Evolutionary conservation across 371 early-diverging fungal genomes (phyloP).

Genomic region (Actinomortierella wolfii): DNA sequence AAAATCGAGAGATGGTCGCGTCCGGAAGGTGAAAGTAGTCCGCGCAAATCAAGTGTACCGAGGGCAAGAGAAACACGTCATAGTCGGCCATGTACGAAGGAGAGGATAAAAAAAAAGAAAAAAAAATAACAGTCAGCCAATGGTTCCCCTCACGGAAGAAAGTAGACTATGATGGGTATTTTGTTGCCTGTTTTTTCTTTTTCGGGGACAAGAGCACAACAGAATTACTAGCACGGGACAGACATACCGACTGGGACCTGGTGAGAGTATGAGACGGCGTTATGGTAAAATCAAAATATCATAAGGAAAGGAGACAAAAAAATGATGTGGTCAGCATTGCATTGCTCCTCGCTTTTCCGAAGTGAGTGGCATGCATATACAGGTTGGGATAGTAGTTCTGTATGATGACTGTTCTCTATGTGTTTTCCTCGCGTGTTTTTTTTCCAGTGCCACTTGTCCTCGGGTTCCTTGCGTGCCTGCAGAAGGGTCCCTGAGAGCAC

Average conservation of each 20-base stretch:
- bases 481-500: too few species aligned
- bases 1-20: too few species aligned
- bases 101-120: neutral
- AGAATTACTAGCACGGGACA: conserved; percentile 1
- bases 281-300: too few species aligned
- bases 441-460: too few species aligned
- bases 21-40: neutral
- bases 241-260: conserved; percentile 54
- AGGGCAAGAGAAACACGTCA: conserved; percentile 12
- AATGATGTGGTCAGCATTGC: too few species aligned
- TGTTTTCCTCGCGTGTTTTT: neutral
- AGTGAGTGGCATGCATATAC: neutral
- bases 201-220: neutral
- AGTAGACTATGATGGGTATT: too few species aligned
- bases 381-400: neutral
- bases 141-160: conserved; percentile 10
- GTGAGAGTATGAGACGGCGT: neutral
- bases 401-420: neutral
- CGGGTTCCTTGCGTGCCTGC: neutral
- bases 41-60: neutral
- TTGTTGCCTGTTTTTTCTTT: conserved; percentile 10
- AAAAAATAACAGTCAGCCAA: neutral
- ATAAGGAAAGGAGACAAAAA: too few species aligned
- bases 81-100: too few species aligned
- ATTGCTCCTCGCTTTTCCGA: too few species aligned